A percentile compares a stretch with the other conserved stretches of the same genome.
Conservation (phyloP, 108 stramenopile species). For the Nitzschia putrida region DNA sequence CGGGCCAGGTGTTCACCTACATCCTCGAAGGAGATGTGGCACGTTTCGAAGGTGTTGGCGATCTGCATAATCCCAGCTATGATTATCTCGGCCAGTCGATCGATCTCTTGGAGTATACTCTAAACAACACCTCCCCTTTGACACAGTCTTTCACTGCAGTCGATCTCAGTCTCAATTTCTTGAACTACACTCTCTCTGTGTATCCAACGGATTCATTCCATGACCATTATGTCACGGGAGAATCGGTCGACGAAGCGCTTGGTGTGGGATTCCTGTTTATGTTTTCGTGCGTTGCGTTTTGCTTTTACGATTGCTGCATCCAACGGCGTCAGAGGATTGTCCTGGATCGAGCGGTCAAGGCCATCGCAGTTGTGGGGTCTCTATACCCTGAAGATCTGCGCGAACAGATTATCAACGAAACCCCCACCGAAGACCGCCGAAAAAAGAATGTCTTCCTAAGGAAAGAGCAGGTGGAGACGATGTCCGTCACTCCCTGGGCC, state of each 20-base stretch:
- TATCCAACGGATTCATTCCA: constrained; percentile 16
- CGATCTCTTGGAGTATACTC: neutral
- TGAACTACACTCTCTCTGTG: constrained; percentile 3
- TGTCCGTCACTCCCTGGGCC: no score
- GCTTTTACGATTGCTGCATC: constrained; percentile 1
- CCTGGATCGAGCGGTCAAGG: neutral
- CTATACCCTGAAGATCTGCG: constrained; percentile 7
- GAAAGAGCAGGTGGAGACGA: no score
- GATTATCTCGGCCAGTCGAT: constrained; percentile 14
- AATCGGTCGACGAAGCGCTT: neutral
- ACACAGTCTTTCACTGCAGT: neutral
- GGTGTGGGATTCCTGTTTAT: neutral
- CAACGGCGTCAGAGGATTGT: neutral
- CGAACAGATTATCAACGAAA: constrained; percentile 6
- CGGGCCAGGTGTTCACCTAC: constrained; percentile 45
- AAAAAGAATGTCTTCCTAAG: neutral
- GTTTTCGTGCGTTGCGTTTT: neutral
- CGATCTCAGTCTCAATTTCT: neutral
- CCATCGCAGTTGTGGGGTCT: neutral
- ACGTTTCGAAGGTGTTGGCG: constrained; percentile 49
- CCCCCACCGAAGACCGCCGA: neutral
- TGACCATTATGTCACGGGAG: neutral
- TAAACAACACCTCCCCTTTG: neutral
- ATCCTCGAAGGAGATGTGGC: constrained; percentile 43
- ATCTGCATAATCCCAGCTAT: constrained; percentile 54